These are phyloP conservation scores for Leccinum barrowsii DNA, from an alignment of 768 basidiomycete genomes.

Conservation along the genomic window DNA sequence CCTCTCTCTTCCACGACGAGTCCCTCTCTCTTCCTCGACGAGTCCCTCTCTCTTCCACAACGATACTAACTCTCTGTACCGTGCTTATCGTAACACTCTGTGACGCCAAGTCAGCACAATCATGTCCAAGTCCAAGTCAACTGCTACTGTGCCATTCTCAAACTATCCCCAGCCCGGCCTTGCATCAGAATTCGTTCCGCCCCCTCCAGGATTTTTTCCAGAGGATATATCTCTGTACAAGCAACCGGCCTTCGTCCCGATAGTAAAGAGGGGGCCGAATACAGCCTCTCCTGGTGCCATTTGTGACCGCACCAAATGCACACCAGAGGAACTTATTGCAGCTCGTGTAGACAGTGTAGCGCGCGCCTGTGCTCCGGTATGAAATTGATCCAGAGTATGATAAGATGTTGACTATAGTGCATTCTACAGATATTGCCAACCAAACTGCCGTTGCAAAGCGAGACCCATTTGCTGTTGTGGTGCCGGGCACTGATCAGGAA, in stretches of 20 bases:
- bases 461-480: background rate
- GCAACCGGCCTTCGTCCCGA: too few relatives aligned
- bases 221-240: background rate
- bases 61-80: too few relatives aligned
- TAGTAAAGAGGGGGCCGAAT: background rate
- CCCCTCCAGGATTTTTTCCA: background rate
- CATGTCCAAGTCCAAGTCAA: too few relatives aligned
- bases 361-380: background rate
- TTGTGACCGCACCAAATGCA: background rate
- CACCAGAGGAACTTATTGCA: background rate
- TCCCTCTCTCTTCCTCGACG: too few relatives aligned
- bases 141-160: too few relatives aligned
- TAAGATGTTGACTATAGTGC: background rate
- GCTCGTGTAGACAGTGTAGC: background rate
- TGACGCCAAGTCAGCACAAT: too few relatives aligned
- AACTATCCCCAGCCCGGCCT: too few relatives aligned
- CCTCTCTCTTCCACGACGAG: too few relatives aligned
- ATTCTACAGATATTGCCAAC: background rate
- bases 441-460: background rate
- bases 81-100: too few relatives aligned
- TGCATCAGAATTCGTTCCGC: background rate
- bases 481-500: background rate
- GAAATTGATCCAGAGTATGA: background rate
- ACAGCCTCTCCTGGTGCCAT: background rate
- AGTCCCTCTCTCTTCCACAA: too few relatives aligned